These are phyloP conservation scores for Pichia membranifaciens DNA, from an alignment of 805 yeast species.

Conservation along the genomic window DNA sequence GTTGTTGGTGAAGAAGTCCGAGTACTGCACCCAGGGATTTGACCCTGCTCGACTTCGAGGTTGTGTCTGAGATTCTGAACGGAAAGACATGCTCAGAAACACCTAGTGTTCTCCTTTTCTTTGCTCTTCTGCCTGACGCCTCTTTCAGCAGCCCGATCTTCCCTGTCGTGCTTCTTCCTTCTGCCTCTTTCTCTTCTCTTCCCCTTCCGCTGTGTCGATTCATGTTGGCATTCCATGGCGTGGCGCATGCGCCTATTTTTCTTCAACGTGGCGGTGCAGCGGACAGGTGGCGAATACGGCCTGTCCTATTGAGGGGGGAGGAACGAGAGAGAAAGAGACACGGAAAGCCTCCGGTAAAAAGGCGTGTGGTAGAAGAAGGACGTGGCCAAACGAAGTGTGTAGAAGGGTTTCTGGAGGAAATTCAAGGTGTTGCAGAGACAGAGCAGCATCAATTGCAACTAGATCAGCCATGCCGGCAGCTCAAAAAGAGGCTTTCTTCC, in stretches of 20 bases:
- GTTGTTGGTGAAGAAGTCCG: constrained; percentile 8
- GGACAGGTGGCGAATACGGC: background rate
- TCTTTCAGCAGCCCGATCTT: no score
- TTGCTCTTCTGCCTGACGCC: no score
- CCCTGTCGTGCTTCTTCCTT: no score
- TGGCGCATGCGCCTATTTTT: no score
- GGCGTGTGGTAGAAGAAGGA: no score
- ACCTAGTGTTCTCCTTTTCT: no score
- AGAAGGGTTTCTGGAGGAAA: no score
- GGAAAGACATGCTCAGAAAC: background rate
- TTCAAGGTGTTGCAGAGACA: background rate
- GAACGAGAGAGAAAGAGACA: background rate
- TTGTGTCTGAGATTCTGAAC: background rate
- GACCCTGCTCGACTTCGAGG: constrained; percentile 1
- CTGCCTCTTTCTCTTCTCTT: no score
- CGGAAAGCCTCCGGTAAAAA: background rate
- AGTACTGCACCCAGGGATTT: constrained; percentile 6
- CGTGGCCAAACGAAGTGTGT: no score
- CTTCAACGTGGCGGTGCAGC: constrained; percentile 3
- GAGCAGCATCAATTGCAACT: background rate
- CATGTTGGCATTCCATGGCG: no score
- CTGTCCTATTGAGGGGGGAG: background rate
- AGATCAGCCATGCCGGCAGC: background rate
- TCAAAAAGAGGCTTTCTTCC: constrained; percentile 21
- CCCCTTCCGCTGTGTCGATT: no score